Evolutionary conservation across 139 green algal genomes (phyloP).

Genomic region (Auxenochlorella pyrenoidosa): DNA sequence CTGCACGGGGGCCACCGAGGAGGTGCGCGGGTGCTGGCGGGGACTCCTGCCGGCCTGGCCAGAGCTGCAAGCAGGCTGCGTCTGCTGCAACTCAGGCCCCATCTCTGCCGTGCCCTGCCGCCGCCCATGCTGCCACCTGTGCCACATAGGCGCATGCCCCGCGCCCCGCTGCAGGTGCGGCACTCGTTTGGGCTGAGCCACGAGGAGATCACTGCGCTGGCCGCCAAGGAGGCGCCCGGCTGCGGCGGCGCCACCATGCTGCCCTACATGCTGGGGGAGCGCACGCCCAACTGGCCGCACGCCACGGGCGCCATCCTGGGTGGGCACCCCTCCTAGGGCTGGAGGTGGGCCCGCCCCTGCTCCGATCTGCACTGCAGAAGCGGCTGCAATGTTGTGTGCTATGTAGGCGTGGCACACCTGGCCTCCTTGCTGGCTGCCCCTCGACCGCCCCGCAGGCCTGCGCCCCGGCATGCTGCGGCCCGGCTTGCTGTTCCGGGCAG

Average conservation of each 20-base stretch:
- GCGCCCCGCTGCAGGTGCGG: constrained; percentile 46
- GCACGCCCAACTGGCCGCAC: constrained; percentile 91
- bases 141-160: neutral
- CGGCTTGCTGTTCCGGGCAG: constrained; percentile 85
- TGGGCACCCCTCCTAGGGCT: neutral
- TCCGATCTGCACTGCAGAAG: neutral
- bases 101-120: neutral
- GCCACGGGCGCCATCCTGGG: constrained; percentile 74
- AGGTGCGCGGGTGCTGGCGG: constrained; percentile 51
- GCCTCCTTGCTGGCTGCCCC: neutral
- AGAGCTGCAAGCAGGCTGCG: neutral
- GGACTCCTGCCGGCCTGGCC: too few species aligned
- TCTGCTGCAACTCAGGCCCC: too few species aligned
- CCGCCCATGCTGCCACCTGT: too few species aligned
- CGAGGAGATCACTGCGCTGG: constrained; percentile 65
- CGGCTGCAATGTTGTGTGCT: neutral
- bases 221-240: constrained; percentile 69
- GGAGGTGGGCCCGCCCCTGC: neutral
- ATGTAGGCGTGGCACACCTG: too few species aligned
- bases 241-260: constrained; percentile 79
- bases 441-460: constrained; percentile 36
- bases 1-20: constrained; percentile 80
- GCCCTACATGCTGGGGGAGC: constrained; percentile 85
- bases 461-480: constrained; percentile 54
- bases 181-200: constrained; percentile 63